Conservation (phyloP, 2,329 filamentous ascomycete genomes). For the Esteya vermicola region DNA sequence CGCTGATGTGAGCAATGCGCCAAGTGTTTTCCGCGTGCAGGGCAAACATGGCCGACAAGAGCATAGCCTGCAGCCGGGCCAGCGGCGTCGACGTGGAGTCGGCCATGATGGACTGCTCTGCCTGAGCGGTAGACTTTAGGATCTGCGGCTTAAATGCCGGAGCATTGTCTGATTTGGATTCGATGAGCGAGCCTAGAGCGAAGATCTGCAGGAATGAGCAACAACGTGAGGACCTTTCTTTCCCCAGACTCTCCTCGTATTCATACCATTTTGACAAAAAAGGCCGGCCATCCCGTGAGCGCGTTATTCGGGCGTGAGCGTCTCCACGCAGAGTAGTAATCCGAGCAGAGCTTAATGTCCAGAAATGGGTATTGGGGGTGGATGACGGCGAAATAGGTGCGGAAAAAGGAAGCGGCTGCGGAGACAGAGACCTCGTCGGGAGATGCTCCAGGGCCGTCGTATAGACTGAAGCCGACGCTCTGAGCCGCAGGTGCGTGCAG, state of each 20-base stretch:
- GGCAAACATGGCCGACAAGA: conserved; percentile 7
- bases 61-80: conserved; percentile 6
- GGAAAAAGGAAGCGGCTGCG: conserved; percentile 5
- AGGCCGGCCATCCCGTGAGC: conserved; percentile 4
- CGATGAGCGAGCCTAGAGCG: conserved; percentile 4
- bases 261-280: conserved; percentile 6
- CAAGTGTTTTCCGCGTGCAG: conserved; percentile 7
- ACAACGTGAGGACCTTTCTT: background rate
- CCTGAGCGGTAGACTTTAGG: conserved; percentile 6
- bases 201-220: conserved; percentile 2
- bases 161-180: conserved; percentile 3
- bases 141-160: conserved; percentile 5
- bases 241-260: background rate
- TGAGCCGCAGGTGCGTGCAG: too few relatives aligned
- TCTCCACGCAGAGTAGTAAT: conserved; percentile 4
- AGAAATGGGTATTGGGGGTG: conserved; percentile 7
- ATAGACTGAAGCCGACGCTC: background rate
- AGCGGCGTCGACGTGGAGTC: conserved; percentile 4
- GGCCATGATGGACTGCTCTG: conserved; percentile 6
- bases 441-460: background rate
- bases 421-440: conserved; percentile 1
- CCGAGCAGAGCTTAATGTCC: conserved; percentile 3
- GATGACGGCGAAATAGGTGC: conserved; percentile 4
- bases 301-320: background rate
- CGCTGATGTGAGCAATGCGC: conserved; percentile 6